Evolutionary conservation across 805 yeast genomes (phyloP), one percentile per base, ranked within the genome.

Genomic region (Diddensiella santjacobensis): DNA sequence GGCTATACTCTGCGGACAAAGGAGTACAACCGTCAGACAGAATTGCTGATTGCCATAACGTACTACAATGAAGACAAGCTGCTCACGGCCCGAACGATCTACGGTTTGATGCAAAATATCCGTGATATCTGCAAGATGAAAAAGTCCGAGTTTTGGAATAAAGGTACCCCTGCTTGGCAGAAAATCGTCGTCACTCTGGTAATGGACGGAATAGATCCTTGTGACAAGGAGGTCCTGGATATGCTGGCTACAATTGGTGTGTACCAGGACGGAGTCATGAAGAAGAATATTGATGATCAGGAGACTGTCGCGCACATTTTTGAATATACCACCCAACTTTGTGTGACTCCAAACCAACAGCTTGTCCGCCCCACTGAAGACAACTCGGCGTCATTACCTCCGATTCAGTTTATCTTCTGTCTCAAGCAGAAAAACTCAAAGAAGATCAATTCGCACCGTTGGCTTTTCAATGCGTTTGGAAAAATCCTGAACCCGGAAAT

Each of bases 31-130:
- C 71, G 84, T 30, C 72, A 74, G 45, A 80, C 85, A 0, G 86
- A 81, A 62, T 64, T 81, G 61, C 71, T 81, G 68, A 71, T 81
- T 45, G 82, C 81, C 20, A 63, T 81, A 51, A 81, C 86, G 29
- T 81, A 80, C 77, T 80, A 81, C 61, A 81, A 81, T 59, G 86
- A 81, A 62, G 84, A 81, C 65, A 83, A 80, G 62, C 68, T 74
- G 35, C 66, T 81, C 44, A 71, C 81, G 38, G 82, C 84, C 0
- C 67, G 84, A 31, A 80, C 85, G 3, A 66, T 81, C 56, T 78
- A 80, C 57, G 86, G 84, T 17, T 75, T 81, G 4, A 80, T 81
- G 72, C 79, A 79, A 52, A 81, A 81, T 60, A 75, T 81, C 53
- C 74, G 81, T 51, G 81, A 81, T 56, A 72, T 81, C 50, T 76